phyloP scores from a whole-genome alignment of 176 grass and related monocot species.

The Rhynchospora pubera region DNA sequence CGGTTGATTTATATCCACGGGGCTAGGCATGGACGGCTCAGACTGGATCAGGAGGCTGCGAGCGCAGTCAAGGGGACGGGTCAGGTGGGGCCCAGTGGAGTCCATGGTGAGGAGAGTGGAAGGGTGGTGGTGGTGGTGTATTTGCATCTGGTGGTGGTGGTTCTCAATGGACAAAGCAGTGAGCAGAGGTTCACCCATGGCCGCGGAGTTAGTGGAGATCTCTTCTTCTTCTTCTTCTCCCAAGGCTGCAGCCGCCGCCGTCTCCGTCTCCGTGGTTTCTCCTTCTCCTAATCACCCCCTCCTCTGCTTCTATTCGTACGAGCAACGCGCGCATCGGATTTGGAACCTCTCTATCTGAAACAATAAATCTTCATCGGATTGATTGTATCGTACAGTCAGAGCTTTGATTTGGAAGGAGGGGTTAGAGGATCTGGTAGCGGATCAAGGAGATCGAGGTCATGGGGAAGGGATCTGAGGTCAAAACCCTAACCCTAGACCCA shows the following conservation, averaged over 20 bases:
- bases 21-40: slow-evolving; percentile 36
- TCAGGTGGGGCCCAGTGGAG: slow-evolving; percentile 54
- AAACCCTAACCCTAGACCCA: slow-evolving; percentile 2
- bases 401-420: background rate
- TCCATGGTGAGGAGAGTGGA: slow-evolving; percentile 99
- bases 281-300: slow-evolving; percentile 20
- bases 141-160: slow-evolving; percentile 49
- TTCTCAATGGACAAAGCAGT: slow-evolving; percentile 96
- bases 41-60: slow-evolving; percentile 50
- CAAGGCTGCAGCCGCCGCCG: slow-evolving; percentile 5
- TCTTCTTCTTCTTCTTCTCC: slow-evolving; percentile 19
- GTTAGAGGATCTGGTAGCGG: slow-evolving; percentile 8
- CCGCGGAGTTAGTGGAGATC: slow-evolving; percentile 13
- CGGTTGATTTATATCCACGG: slow-evolving; percentile 93
- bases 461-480: slow-evolving; percentile 4
- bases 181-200: slow-evolving; percentile 89
- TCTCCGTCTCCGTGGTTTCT: slow-evolving; percentile 27
- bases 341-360: slow-evolving; percentile 4
- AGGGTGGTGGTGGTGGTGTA: slow-evolving; percentile 45
- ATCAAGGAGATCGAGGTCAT: slow-evolving; percentile 9
- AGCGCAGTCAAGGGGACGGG: slow-evolving; percentile 55
- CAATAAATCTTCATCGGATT: slow-evolving; percentile 19
- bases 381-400: background rate
- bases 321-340: slow-evolving; percentile 18
- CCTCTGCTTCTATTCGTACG: background rate